phyloP scores from a whole-genome alignment of 176 grass and related monocot species.

The Oryza meyeriana region DNA sequence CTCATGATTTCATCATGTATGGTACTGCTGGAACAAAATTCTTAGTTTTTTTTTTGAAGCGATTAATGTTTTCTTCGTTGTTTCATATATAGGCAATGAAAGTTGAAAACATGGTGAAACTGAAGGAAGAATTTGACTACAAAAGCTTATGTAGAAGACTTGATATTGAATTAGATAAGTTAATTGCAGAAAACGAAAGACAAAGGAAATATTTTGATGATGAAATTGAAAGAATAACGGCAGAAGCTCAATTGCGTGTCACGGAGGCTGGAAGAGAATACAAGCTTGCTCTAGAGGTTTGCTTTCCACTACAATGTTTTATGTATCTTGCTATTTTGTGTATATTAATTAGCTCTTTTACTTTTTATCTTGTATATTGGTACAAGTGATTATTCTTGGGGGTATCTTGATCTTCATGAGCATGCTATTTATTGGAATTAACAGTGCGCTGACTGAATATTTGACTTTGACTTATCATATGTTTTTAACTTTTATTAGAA shows the following conservation, averaged over 20 bases:
- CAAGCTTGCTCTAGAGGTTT: conserved; percentile 75
- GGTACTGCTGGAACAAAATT: not conserved
- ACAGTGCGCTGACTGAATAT: not conserved
- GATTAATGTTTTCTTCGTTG: conserved; percentile 25
- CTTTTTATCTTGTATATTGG: conserved; percentile 15
- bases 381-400: not conserved
- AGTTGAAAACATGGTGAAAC: conserved; percentile 98
- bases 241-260: conserved; percentile 72
- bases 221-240: conserved; percentile 85
- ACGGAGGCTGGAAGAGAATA: conserved; percentile 72
- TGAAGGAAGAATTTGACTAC: conserved; percentile 99
- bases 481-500: not conserved
- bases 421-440: not conserved
- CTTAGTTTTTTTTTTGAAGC: not conserved
- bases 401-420: not conserved
- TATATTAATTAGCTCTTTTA: not conserved
- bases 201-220: conserved; percentile 88
- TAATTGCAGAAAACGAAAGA: conserved; percentile 96
- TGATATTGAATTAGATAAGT: conserved; percentile 92
- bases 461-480: not conserved
- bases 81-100: conserved; percentile 84
- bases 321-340: conserved; percentile 10
- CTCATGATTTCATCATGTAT: not conserved
- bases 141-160: conserved; percentile 97
- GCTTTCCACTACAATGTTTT: conserved; percentile 23